Base-by-base conservation (phyloP, 352 stramenopile genomes). In the Phytophthora chlamydospora region DNA sequence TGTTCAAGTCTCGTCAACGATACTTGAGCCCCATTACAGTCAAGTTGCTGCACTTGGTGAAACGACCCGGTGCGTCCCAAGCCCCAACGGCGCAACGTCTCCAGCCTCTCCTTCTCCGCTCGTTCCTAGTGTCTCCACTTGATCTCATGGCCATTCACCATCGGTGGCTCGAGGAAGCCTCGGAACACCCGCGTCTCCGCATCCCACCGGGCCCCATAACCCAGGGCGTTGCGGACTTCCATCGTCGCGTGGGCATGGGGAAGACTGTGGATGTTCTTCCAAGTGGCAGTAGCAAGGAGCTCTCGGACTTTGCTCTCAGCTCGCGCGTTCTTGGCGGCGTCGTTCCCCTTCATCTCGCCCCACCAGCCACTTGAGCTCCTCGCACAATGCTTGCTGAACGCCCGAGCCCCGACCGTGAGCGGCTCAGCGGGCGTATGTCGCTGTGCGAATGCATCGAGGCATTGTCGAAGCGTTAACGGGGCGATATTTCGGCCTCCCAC, bases 181-280 rank as follows among this genome's bases (percentile, higher is more conserved):
- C 87, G 69, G 64, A 94, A 96, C 19, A 62, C 60, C 17, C 17
- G n/a, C 0, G 43, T 72, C 38, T 76, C 62, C 12, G 81, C 58
- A 33, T 88, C 84, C 87, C 87, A 96, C 56, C 87, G 78, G 10
- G 80, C 83, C 9, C 85, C 85, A 36, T 91, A 96, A 27, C 87
- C 87, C 6, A 80, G 64, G 2, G 71, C 66, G 48, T 88, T 81
- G 57, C 85, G 80, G 6, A 93, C 58, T 63, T 96, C 87, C 56
- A 93, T 81, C 38, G 82, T 90, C 53, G 75, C 75, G 36, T 90
- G 69, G 11, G 65, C 69, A 42, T 93, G 68, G 33, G 87, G 85
- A 0, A 96, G 75, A 35, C 76, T 81, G 60, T 96, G 87, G 5
- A 92, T 68, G 62, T 96, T 94, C 47, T 92, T 92, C 87, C 83